Evolutionary conservation across 257 asterid species (phyloP).

Genomic region (Rhazya stricta): DNA sequence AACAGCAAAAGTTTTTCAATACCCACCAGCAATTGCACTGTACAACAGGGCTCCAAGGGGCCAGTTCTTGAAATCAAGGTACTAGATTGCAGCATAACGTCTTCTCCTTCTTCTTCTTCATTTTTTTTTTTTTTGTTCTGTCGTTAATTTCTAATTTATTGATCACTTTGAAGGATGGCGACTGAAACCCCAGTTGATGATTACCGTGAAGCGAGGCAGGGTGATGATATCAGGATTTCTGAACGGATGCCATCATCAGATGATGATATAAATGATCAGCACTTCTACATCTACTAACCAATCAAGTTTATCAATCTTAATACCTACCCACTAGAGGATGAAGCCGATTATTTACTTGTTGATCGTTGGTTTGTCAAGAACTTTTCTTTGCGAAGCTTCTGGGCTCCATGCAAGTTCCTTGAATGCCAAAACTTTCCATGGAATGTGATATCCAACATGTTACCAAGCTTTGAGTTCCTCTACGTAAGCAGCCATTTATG

Average conservation of each 20-base stretch:
- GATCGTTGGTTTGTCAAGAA: background rate
- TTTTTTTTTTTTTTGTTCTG: background rate
- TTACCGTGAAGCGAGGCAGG: conserved; percentile 15
- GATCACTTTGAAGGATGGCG: background rate
- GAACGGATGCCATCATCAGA: background rate
- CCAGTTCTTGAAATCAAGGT: background rate
- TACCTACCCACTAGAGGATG: background rate
- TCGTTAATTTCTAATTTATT: background rate
- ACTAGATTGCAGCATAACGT: background rate
- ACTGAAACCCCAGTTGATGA: background rate
- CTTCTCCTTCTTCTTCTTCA: background rate
- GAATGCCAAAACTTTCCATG: conserved; percentile 8
- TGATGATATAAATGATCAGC: background rate
- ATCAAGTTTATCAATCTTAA: conserved; percentile 11
- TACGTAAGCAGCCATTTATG: conserved; percentile 26
- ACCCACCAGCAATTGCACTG: background rate
- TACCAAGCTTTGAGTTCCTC: conserved; percentile 15
- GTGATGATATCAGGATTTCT: background rate
- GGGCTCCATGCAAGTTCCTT: conserved; percentile 23
- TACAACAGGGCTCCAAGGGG: background rate
- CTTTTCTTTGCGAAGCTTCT: conserved; percentile 6
- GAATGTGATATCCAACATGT: conserved; percentile 15
- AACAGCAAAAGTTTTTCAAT: background rate
- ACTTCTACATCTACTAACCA: conserved; percentile 17
- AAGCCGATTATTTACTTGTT: background rate